phyloP scores from a whole-genome alignment of 129 eudicot species.

The Centaurea solstitialis region DNA sequence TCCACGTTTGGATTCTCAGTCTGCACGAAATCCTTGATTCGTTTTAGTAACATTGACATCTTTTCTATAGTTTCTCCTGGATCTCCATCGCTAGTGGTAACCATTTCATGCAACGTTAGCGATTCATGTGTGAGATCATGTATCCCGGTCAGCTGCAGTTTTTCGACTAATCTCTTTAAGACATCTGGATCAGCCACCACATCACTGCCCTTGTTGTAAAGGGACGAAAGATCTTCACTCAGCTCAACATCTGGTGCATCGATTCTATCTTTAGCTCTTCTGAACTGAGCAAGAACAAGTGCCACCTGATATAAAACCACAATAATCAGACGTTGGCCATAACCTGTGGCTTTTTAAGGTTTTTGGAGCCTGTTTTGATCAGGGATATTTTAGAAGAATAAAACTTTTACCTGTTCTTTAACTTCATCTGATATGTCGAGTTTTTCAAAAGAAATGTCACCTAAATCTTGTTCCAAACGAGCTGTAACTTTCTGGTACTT shows the following conservation, averaged over 20 bases:
- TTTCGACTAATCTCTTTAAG: slow-evolving; percentile 68
- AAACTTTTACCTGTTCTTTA: slow-evolving; percentile 73
- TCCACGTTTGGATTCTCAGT: slow-evolving; percentile 59
- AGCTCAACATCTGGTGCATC: slow-evolving; percentile 73
- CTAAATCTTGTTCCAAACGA: slow-evolving; percentile 70
- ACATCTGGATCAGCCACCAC: slow-evolving; percentile 53
- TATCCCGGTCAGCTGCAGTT: slow-evolving; percentile 69
- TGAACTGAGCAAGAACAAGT: slow-evolving; percentile 87
- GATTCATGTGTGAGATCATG: slow-evolving; percentile 89
- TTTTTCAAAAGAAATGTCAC: slow-evolving; percentile 56
- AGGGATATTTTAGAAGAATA: neutral
- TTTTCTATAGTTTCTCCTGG: slow-evolving; percentile 84
- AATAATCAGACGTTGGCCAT: slow-evolving; percentile 1
- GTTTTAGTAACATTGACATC: slow-evolving; percentile 77
- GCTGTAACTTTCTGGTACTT: slow-evolving; percentile 66
- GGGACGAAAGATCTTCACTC: slow-evolving; percentile 61
- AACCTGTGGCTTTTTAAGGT: neutral
- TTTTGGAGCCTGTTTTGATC: slow-evolving; percentile 4
- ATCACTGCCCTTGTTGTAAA: slow-evolving; percentile 55
- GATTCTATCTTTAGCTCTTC: slow-evolving; percentile 84
- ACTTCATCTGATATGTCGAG: slow-evolving; percentile 95
- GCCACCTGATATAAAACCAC: slow-evolving; percentile 55
- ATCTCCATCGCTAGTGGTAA: slow-evolving; percentile 60
- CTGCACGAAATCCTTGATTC: slow-evolving; percentile 78
- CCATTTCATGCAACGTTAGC: slow-evolving; percentile 92